A percentile compares a stretch with the other conserved stretches of the same genome.
Conservation (phyloP, 1,139 yeast species). For the Yamadazyma buinensis region DNA sequence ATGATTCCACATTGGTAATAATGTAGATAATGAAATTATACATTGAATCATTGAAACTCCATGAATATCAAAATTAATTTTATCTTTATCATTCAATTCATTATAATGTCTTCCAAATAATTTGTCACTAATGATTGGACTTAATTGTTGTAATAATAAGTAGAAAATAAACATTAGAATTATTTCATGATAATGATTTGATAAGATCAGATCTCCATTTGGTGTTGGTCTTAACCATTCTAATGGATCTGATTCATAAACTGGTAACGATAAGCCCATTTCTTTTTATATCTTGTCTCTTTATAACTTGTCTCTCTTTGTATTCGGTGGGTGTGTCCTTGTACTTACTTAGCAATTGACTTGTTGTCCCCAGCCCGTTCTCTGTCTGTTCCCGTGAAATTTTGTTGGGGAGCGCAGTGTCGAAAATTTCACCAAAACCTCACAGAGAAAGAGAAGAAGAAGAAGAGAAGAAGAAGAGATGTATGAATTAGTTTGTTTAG, state of each 20-base stretch:
- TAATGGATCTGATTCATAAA: conserved; percentile 34
- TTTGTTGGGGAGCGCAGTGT: too few species aligned
- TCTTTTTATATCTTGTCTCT: too few species aligned
- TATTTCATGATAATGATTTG: conserved; percentile 57
- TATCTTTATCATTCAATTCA: conserved; percentile 40
- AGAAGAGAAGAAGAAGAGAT: too few species aligned
- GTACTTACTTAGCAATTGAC: too few species aligned
- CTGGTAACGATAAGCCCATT: too few species aligned
- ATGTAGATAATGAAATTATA: conserved; percentile 48
- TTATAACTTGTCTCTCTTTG: too few species aligned
- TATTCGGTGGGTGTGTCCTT: too few species aligned
- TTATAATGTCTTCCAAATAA: conserved; percentile 49
- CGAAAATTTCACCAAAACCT: too few species aligned
- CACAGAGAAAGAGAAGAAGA: too few species aligned
- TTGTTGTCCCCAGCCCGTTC: too few species aligned
- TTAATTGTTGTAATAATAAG: conserved; percentile 32
- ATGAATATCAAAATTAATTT: conserved; percentile 81
- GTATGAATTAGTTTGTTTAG: conserved; percentile 45
- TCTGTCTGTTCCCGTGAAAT: too few species aligned
- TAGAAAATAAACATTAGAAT: conserved; percentile 38
- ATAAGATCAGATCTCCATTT: conserved; percentile 22
- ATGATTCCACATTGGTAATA: conserved; percentile 59
- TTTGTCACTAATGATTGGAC: conserved; percentile 30
- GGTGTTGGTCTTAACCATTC: conserved; percentile 47
- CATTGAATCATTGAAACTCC: conserved; percentile 86